Evolutionary conservation across 352 stramenopile species (phyloP), one percentile per base, ranked within the genome.

Genomic region (Pythium vanterpoolii): DNA sequence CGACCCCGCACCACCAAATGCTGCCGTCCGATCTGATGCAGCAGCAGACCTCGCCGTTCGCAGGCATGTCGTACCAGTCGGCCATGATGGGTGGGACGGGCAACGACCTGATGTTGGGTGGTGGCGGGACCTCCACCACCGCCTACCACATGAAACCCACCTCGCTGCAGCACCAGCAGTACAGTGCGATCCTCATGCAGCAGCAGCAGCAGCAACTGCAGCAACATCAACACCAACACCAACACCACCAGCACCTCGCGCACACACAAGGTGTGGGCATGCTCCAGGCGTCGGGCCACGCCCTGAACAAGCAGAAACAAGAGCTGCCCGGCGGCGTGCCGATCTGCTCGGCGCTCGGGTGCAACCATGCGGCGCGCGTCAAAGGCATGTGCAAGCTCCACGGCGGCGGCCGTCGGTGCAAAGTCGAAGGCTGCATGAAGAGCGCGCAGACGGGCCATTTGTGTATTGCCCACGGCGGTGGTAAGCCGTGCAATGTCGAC

Each of bases 351-450:
- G 79, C 85, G 5, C 63, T 89, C 18, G 85, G 85, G 16, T 94
- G 85, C 69, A 90, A 84, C 67, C 82, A 94, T 63, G 71, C 79
- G 1, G 82, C 85, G 5, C 78, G 83, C 0, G 76, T 90, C 31
- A 92, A 92, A 62, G 85, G 85, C 26, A 93, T 95, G 85, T 95
- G 85, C 72, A 95, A 95, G 62, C 56, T 90, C 9, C 85, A 95
- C 49, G 85, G 85, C 18, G 85, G 85, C 18, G 85, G 85, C 0
- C 73, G 83, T 19, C 75, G 85, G 14, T 95, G 85, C 76, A 95
- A 93, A 62, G 83, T 93, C 28, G 85, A 95, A 40, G 85, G 85
- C 24, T 95, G 85, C 63, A 95, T 92, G 85, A 93, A 93, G 67
- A 91, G 79, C 59, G 82, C 83, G 24, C 85, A 95, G 60, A 94